Evolutionary conservation across 2,329 filamentous ascomycete genomes (phyloP).

Genomic region (Curvularia eragrostidis): DNA sequence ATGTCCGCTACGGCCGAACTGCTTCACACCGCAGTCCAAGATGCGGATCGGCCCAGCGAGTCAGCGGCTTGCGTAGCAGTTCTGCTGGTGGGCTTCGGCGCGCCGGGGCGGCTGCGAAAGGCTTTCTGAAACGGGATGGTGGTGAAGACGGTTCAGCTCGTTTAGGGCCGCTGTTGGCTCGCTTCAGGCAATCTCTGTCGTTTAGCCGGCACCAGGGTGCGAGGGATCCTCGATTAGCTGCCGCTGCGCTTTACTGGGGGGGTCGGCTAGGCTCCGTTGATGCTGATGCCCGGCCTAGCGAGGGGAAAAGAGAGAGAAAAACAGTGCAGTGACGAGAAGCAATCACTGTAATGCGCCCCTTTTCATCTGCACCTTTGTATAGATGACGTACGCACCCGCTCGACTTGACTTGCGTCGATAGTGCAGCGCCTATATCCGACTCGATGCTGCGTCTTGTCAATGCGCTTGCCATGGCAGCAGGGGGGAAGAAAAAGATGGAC

Average conservation of each 20-base stretch:
- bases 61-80: conserved; percentile 19
- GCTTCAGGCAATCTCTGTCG: conserved; percentile 46
- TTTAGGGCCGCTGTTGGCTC: conserved; percentile 47
- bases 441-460: conserved; percentile 25
- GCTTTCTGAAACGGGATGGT: conserved; percentile 26
- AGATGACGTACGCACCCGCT: conserved; percentile 23
- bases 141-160: conserved; percentile 26
- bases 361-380: conserved; percentile 37
- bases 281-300: conserved; percentile 31
- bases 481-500: conserved; percentile 14
- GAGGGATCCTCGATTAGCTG: conserved; percentile 48
- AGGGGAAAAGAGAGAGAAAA: not conserved
- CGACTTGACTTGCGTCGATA: conserved; percentile 26
- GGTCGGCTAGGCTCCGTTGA: conserved; percentile 33
- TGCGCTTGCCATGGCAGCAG: conserved; percentile 12
- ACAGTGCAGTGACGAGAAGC: conserved; percentile 24
- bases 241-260: conserved; percentile 41
- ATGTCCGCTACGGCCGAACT: conserved; percentile 15
- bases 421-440: conserved; percentile 17
- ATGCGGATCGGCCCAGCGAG: conserved; percentile 18
- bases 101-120: conserved; percentile 25
- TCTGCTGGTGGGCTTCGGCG: conserved; percentile 19
- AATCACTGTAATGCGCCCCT: conserved; percentile 37
- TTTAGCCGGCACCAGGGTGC: conserved; percentile 48
- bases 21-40: conserved; percentile 20